Conservation (phyloP, 2,329 filamentous ascomycete species). For the Elsinoe arachidis region DNA sequence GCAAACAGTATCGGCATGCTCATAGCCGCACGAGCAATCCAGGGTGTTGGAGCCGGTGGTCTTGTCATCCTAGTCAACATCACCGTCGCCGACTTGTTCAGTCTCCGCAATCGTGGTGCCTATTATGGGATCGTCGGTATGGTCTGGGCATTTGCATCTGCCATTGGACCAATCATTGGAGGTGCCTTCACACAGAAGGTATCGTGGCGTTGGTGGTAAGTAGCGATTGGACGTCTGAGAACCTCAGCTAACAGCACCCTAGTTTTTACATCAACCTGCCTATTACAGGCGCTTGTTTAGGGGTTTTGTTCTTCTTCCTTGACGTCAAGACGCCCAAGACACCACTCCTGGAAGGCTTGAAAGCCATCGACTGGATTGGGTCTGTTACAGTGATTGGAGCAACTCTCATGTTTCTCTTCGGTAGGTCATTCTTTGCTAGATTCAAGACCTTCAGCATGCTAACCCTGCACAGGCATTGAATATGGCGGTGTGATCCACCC, state of each 20-base stretch:
- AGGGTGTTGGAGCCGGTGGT: conserved; percentile 56
- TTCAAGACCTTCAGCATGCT: too few species aligned
- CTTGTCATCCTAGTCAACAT: conserved; percentile 57
- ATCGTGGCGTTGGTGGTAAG: conserved; percentile 54
- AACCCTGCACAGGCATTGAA: conserved; percentile 48
- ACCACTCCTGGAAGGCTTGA: conserved; percentile 51
- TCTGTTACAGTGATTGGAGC: conserved; percentile 61
- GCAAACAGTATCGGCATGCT: conserved; percentile 53
- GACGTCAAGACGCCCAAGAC: conserved; percentile 60
- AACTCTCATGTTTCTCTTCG: conserved; percentile 77
- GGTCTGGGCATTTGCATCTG: conserved; percentile 58
- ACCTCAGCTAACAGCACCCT: too few species aligned
- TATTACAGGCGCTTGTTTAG: conserved; percentile 50
- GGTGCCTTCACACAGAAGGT: conserved; percentile 55
- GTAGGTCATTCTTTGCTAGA: too few species aligned
- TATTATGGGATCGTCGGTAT: conserved; percentile 58
- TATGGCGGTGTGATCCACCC: conserved; percentile 70
- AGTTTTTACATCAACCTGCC: conserved; percentile 47
- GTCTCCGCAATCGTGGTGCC: conserved; percentile 46
- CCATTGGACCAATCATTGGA: conserved; percentile 58
- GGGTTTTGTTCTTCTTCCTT: conserved; percentile 53
- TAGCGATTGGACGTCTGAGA: too few species aligned
- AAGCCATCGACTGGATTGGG: conserved; percentile 59
- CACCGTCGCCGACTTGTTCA: conserved; percentile 55
- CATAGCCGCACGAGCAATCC: conserved; percentile 52